Percentiles rank a stretch among this genome's conserved stretches.
Conservation (phyloP, 2,329 filamentous ascomycete genomes). For the Penicillium sp. region DNA sequence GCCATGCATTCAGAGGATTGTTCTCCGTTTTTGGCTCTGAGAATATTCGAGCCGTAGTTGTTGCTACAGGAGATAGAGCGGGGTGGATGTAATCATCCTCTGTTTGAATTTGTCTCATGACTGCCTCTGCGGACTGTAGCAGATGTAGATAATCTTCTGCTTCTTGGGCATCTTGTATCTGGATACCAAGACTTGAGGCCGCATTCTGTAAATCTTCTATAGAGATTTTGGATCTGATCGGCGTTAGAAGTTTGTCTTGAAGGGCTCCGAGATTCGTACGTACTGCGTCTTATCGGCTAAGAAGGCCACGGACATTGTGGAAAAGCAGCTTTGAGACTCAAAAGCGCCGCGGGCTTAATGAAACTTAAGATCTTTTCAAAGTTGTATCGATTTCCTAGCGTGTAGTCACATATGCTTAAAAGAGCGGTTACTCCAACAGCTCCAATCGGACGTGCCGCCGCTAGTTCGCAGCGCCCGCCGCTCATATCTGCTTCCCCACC, state of each 20-base stretch:
- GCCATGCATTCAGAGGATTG: constrained; percentile 48
- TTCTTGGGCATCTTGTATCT: constrained; percentile 1
- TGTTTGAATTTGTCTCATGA: constrained; percentile 27
- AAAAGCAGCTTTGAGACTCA: no score
- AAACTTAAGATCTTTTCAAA: no score
- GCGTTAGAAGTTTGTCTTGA: not conserved
- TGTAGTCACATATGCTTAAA: not conserved
- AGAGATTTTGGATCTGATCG: constrained; percentile 2
- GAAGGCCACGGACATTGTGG: not conserved
- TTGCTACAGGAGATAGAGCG: constrained; percentile 28
- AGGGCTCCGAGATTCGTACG: not conserved
- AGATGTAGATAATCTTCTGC: constrained; percentile 23
- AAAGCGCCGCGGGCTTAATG: no score
- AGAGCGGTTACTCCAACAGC: not conserved
- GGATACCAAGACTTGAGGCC: not conserved
- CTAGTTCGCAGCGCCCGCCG: not conserved
- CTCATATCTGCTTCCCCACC: not conserved
- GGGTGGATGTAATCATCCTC: constrained; percentile 40
- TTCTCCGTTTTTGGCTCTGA: constrained; percentile 13
- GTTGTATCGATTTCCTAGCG: no score
- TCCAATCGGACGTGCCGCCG: not conserved
- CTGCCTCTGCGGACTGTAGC: constrained; percentile 28
- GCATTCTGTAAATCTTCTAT: not conserved
- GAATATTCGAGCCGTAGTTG: constrained; percentile 22
- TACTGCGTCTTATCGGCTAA: not conserved